phyloP scores from a whole-genome alignment of 1,284 basidiomycete genomes.

The Apiotrichum veenhuisii region DNA sequence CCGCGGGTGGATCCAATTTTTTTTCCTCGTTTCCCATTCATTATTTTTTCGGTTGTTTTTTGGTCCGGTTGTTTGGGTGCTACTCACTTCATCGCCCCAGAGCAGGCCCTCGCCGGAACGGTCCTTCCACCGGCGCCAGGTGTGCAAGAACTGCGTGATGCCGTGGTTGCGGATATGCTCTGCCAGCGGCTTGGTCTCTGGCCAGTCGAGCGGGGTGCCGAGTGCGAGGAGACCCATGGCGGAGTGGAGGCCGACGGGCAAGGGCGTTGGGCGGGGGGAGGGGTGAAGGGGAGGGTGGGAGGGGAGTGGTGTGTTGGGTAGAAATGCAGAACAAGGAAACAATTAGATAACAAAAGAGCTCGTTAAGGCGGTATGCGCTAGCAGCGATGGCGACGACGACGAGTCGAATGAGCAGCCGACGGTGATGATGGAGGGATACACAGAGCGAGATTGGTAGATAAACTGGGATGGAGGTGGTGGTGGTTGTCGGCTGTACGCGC shows the following conservation, averaged over 20 bases:
- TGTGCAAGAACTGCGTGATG: conserved; percentile 89
- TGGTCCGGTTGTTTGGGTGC: not conserved
- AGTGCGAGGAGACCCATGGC: conserved; percentile 89
- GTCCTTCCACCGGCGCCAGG: conserved; percentile 88
- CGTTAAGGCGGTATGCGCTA: no score
- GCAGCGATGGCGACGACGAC: not conserved
- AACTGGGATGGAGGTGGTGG: not conserved
- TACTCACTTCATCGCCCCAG: conserved; percentile 95
- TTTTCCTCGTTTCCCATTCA: no score
- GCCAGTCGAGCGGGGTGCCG: conserved; percentile 91
- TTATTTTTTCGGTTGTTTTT: no score
- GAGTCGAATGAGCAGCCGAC: no score
- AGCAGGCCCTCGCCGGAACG: conserved; percentile 85
- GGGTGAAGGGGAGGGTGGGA: not conserved
- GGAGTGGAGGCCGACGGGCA: not conserved
- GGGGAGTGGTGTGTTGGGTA: not conserved
- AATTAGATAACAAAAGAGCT: no score
- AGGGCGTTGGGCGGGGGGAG: not conserved
- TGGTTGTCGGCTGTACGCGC: no score
- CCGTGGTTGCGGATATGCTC: conserved; percentile 87
- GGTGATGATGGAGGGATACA: no score
- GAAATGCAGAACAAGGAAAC: not conserved
- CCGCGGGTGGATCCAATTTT: no score
- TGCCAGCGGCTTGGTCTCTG: conserved; percentile 79
- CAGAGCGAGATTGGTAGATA: no score